Base-by-base conservation (phyloP, 2,329 filamentous ascomycete genomes). In the Trichophyton simii region DNA sequence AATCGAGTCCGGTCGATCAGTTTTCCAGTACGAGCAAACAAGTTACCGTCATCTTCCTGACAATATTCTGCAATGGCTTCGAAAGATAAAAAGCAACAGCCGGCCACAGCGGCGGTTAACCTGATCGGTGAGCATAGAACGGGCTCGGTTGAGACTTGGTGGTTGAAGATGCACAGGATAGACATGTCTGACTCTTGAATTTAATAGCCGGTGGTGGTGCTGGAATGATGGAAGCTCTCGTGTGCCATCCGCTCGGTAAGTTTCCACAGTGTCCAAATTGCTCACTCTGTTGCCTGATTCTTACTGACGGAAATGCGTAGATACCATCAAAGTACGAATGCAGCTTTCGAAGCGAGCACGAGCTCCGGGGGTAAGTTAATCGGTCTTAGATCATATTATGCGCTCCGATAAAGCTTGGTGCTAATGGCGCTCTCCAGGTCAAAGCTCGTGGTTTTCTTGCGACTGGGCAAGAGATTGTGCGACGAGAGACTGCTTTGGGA, bases 291-390 rank as follows among this genome's bases (percentile, higher is more conserved):
- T 34, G 3, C 8, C 50, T 60, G 34, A 44, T n/a, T 11, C 46
- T 42, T 66, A 65, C 65, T 60, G 61, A 63, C 63, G 72, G 63
- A 67, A 67, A 63, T 61, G 59, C 67, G 63, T 66, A 88, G 90
- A 96, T 76, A 96, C 91, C 63, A 95, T 97, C 80, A 96, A 99
- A 83, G 94, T 99, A 65, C 91, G 94, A 68, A 99, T 99, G 95
- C 94, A 99, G 79, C 87, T 99, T 63, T 97, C 94, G 61, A 83
- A 87, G 67, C 85, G 94, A 73, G 90, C 88, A 58, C 83, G 88
- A 67, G 83, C 85, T 63, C 91, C 91, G 61, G 94, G 94, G 64
- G 84, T 87, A 73, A 67, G 81, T 79, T 25, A 11, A 11, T 8
- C 13, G 34, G 13, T 15, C 38, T 41, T 55, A 54, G 3, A 42